phyloP scores from a whole-genome alignment of 805 yeast species.

The Kuraishia piskuri region DNA sequence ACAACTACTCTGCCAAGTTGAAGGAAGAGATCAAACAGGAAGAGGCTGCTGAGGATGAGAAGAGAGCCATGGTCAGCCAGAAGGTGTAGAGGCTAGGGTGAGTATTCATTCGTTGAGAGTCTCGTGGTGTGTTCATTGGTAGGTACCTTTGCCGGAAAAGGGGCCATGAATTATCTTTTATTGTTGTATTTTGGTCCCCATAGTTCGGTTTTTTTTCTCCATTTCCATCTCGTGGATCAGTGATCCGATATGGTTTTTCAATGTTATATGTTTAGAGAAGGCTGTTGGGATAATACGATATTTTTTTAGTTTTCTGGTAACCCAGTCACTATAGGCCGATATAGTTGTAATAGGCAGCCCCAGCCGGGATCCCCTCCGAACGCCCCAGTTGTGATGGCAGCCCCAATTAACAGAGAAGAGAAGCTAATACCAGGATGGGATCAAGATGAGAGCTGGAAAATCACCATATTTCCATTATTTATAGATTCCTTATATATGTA shows the following conservation, averaged over 20 bases:
- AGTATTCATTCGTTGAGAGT: neutral
- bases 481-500: too few relatives aligned
- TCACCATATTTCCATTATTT: too few relatives aligned
- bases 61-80: neutral
- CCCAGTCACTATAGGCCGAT: neutral
- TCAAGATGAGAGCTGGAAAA: too few relatives aligned
- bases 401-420: too few relatives aligned
- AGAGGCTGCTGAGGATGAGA: neutral
- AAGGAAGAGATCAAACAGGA: slow-evolving; percentile 13
- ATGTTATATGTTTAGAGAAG: neutral
- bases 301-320: too few relatives aligned
- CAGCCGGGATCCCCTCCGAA: neutral
- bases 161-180: too few relatives aligned
- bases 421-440: too few relatives aligned
- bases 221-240: neutral
- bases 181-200: too few relatives aligned
- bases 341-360: neutral
- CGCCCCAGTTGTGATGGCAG: neutral
- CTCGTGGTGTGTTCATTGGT: neutral
- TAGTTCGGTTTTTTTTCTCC: neutral
- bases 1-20: slow-evolving; percentile 15
- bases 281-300: neutral
- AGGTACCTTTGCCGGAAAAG: neutral
- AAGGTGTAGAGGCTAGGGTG: neutral
- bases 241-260: neutral